Evolutionary conservation across 768 basidiomycete species (phyloP), one percentile per base, ranked within the genome.

Genomic region (Leccinum pellstonianum): DNA sequence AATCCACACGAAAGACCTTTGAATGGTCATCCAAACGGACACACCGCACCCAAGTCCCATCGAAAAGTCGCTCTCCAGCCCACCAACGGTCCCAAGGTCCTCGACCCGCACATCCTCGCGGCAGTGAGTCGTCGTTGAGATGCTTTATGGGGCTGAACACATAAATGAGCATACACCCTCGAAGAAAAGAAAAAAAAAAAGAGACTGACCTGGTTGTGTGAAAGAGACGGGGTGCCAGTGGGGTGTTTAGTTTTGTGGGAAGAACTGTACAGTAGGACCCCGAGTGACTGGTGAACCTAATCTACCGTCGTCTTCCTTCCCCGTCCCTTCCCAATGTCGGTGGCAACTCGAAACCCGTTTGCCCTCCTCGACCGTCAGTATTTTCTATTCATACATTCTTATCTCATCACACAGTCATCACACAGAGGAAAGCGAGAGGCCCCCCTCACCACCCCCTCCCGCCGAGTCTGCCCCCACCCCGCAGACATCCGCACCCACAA

Each of bases 1-100:
- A 23, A 77, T 81, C 86, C 89, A 90, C 70, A 75, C 81, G 80
- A 80, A 57, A 66, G 73, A 77, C 84, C 81, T 60, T 6, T 84
- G 84, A 88, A 91, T 80, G 76, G 79, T 75, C 75, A 60, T 68
- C 83, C 79, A 46, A 79, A 76, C 79, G 76, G 74, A 77, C 68
- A 69, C 78, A 80, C 81, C 91, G 90, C 90, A 92, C 91, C 91
- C 91, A 91, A 88, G 87, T 90, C 90, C 83, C 86, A 86, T 91
- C 84, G 60, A 50, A 9, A n/a, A 46, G 10, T 81, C 70, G 60
- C 68, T 92, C 90, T 91, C 83, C 90, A 90, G 87, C 86, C 80
- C 75, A 76, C 70, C 82, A 86, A 93, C 91, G 91, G 88, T 92
- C 91, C 87, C 90, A 80, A 84, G 78, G 84, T 92, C 91, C 82